Base-by-base conservation (phyloP, 805 yeast species). In the Barnettozyma vustinii region DNA sequence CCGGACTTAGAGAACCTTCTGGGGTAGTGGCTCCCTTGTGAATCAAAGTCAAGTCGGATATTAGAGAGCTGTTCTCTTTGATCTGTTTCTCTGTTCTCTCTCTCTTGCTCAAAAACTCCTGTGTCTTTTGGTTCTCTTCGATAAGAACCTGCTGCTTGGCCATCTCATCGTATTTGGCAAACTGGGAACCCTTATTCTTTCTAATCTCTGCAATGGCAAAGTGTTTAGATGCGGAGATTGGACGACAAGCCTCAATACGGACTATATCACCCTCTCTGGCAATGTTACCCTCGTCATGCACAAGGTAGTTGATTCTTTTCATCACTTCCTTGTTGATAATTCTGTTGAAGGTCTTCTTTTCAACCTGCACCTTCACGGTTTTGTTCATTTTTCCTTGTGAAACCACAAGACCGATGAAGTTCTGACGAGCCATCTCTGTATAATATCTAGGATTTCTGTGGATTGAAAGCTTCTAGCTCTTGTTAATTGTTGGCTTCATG, bases 351-450 rank as follows among this genome's bases (percentile, higher is more conserved):
- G 79, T 78, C 61, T 82, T 83, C 42, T 82, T 82, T 64, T 86
- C 84, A 30, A 92, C 91, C 52, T 96, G 79, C 52, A 92, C 97
- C 71, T 90, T 91, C 54, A 92, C 90, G 50, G 98, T 92, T 72
- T 92, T 94, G 69, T 79, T 77, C 97, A 91, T 94, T 67, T 89
- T 89, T 40, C 98, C 98, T 63, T 91, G 97, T 45, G 97, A 89
- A 30, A 90, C 83, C 57, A 92, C 98, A 68, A 89, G 82, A 42
- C 99, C 99, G 43, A 89, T 71, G 62, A 91, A 88, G 63, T 88
- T 87, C 61, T 88, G 96, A 69, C 90, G 82, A 45, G 95, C 92
- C 96, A 88, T 89, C 13, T 44, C 56, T 9, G 23, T 15, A 30
- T 5, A 9, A 13, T 13, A 30, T 13, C 33, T 30, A 15, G 16